Percentiles rank a stretch among this genome's conserved stretches.
phyloP scores from a whole-genome alignment of 306 rosid genomes.

The Fragaria iinumae region DNA sequence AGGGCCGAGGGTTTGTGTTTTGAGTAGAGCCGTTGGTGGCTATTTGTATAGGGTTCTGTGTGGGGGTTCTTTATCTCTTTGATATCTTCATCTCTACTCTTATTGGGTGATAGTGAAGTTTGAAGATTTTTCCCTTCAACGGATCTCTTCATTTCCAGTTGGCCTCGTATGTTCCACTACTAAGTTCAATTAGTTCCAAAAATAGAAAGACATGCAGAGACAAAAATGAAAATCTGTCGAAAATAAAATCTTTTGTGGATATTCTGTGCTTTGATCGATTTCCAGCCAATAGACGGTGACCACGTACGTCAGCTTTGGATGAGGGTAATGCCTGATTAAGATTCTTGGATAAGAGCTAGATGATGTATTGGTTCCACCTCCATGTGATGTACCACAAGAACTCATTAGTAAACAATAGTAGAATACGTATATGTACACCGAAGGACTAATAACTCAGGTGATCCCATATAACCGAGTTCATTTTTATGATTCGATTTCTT shows the following conservation, averaged over 20 bases:
- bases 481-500: neutral
- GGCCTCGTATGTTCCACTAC: neutral
- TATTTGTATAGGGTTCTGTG: neutral
- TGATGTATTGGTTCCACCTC: neutral
- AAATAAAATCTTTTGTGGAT: neutral
- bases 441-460: neutral
- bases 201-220: neutral
- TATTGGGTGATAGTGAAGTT: slow-evolving; percentile 9
- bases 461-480: neutral
- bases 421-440: neutral
- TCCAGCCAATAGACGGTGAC: neutral
- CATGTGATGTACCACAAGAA: neutral
- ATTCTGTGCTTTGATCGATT: neutral
- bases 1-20: neutral
- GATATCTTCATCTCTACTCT: neutral
- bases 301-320: neutral
- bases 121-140: neutral
- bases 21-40: neutral
- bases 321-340: slow-evolving; percentile 9
- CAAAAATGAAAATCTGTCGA: slow-evolving; percentile 1
- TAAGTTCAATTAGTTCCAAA: neutral
- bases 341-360: neutral
- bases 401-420: no score
- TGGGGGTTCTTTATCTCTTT: slow-evolving; percentile 17
- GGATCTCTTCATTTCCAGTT: neutral